phyloP scores from a whole-genome alignment of 139 green algal genomes.

The Asterochloris erici region DNA sequence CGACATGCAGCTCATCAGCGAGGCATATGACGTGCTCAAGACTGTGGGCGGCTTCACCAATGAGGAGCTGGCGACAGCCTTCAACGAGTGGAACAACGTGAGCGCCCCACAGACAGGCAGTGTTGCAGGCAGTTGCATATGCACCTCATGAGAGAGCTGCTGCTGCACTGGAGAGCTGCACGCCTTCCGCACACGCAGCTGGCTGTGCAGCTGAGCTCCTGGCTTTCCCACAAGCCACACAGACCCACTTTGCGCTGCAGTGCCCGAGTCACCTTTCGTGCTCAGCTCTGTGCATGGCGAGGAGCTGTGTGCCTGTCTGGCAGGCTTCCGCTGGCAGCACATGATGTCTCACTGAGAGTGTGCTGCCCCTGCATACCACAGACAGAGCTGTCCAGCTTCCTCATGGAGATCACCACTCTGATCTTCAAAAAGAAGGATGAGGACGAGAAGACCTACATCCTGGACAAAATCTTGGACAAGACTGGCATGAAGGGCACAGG shows the following conservation, averaged over 20 bases:
- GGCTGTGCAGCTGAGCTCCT: background rate
- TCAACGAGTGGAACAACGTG: slow-evolving; percentile 91
- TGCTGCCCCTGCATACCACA: slow-evolving; percentile 17
- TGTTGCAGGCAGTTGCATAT: background rate
- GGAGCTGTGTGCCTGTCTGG: background rate
- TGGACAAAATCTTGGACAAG: slow-evolving; percentile 98
- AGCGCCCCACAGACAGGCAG: slow-evolving; percentile 9
- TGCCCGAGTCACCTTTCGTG: background rate
- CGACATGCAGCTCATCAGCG: slow-evolving; percentile 99
- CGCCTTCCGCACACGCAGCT: background rate
- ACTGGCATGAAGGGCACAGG: slow-evolving; percentile 97
- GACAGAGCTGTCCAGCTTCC: slow-evolving; percentile 81
- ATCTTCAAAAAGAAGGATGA: slow-evolving; percentile 89
- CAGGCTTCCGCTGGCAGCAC: background rate
- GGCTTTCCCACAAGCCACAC: background rate
- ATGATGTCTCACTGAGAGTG: background rate
- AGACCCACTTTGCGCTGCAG: background rate
- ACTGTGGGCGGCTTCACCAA: slow-evolving; percentile 93
- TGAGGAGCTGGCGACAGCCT: slow-evolving; percentile 84
- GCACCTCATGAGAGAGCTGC: background rate
- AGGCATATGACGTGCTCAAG: slow-evolving; percentile 97
- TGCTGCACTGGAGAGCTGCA: background rate
- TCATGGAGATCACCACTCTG: slow-evolving; percentile 94
- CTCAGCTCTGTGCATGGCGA: background rate
- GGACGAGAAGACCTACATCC: slow-evolving; percentile 59